Evolutionary conservation across 2,329 filamentous ascomycete genomes (phyloP), one percentile per base, ranked within the genome.

Genomic region (Fusarium begoniae): DNA sequence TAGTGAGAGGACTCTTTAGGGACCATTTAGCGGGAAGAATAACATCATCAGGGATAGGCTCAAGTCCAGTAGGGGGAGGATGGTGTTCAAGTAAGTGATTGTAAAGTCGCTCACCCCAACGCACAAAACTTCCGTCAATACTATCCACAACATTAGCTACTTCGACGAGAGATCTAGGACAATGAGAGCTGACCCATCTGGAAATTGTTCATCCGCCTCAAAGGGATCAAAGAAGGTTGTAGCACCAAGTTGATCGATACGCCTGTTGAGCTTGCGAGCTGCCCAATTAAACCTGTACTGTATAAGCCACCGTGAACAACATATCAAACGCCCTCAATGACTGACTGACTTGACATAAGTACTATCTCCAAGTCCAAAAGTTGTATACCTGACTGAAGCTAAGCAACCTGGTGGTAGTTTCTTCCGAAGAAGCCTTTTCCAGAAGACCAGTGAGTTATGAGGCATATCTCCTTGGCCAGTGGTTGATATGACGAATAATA

Each of bases 381-480:
- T 93, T 7, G 94, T 92, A 82, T 97, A 98, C 3, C 85, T 87
- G 70, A 97, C 84, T 40, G 88, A 87, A 43, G 85, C 80, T 44
- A 99, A 85, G 77, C 92, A 95, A 22, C 88, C 90, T 7, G 91
- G 87, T 18, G 92, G 90, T 35, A 99, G 87, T 76, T 90, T 94
- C 81, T 93, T 95, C 75, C 94, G 89, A 24, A 97, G 86, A 43
- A 99, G 86, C 68, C 90, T 93, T 80, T 90, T 94, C 96, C 96
- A 99, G 80, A 99, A 95, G 4, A 84, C 85, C 48, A 90, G 87
- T 6, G 93, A 91, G 85, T 98, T 98, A 63, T 90, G 90, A 6
- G 96, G 96, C 80, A 98, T 89, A 74, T 98, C 95, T 11, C 96
- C 96, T 83, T 99, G 96, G 10, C 96, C 96, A 0, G 96, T 98